These are phyloP conservation scores for Tuber umbilicatum DNA, from an alignment of 495 filamentous ascomycete species.

Conservation along the genomic window DNA sequence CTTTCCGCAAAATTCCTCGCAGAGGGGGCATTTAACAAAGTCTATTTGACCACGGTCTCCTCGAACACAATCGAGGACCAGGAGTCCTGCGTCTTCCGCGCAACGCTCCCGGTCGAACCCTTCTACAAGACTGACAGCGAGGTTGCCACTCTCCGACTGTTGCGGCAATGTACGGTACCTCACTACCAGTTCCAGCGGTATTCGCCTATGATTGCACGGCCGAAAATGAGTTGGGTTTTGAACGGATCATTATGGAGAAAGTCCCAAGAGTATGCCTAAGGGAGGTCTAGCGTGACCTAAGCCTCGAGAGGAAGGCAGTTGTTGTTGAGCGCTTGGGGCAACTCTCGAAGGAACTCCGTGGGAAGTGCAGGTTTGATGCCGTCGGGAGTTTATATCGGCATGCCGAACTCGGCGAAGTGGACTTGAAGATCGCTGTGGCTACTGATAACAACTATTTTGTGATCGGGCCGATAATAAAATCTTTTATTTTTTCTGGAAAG, in stretches of 20 bases:
- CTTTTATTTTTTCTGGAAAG: too few relatives aligned
- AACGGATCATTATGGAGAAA: too few relatives aligned
- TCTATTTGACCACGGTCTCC: too few relatives aligned
- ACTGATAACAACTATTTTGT: constrained; percentile 21
- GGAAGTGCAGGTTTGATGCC: constrained; percentile 36
- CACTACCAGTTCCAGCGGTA: too few relatives aligned
- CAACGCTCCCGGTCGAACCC: too few relatives aligned
- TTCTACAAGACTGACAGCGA: constrained; percentile 51
- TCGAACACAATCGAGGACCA: too few relatives aligned
- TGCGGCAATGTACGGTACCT: constrained; percentile 45
- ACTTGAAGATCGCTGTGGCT: not conserved
- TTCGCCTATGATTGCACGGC: too few relatives aligned
- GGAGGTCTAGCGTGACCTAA: constrained; percentile 45
- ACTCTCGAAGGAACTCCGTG: constrained; percentile 39
- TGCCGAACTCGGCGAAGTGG: not conserved
- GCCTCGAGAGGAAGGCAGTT: constrained; percentile 42
- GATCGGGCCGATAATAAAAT: too few relatives aligned
- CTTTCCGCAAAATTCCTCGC: constrained; percentile 17
- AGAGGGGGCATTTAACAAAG: too few relatives aligned
- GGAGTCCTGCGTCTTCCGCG: constrained; percentile 40
- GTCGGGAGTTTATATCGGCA: constrained; percentile 45
- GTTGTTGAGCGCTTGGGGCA: constrained; percentile 45
- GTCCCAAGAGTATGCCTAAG: constrained; percentile 45
- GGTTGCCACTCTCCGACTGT: constrained; percentile 51
- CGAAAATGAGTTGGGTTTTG: too few relatives aligned